phyloP scores from a whole-genome alignment of 306 rosid genomes.

The Cotoneaster glaucophyllus region DNA sequence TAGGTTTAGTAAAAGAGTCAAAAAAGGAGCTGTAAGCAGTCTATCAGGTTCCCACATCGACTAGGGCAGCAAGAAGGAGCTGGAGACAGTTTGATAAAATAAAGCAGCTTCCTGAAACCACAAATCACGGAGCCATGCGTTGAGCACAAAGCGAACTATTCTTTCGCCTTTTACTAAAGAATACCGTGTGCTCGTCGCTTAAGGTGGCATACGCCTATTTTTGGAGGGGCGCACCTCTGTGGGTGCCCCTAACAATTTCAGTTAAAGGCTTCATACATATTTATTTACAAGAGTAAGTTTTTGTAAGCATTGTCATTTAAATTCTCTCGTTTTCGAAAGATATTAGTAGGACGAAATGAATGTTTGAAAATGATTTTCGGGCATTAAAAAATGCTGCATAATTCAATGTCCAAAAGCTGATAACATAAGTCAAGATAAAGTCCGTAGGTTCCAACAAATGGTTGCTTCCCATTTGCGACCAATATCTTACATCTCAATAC shows the following conservation, averaged over 20 bases:
- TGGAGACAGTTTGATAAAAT: neutral
- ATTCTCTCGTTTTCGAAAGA: too few relatives aligned
- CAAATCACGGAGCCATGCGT: conserved; percentile 23
- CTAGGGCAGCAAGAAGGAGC: neutral
- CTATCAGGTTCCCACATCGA: neutral
- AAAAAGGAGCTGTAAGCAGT: neutral
- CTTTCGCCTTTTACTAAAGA: conserved; percentile 77
- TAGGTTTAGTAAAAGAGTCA: too few relatives aligned
- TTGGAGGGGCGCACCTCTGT: neutral
- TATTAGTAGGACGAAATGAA: too few relatives aligned
- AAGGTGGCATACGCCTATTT: neutral
- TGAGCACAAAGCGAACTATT: conserved; percentile 51
- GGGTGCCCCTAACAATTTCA: neutral
- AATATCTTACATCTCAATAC: conserved; percentile 1
- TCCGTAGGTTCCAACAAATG: conserved; percentile 14
- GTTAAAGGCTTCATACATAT: rapidly evolving
- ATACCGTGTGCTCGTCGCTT: conserved; percentile 36
- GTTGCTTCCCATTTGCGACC: conserved; percentile 11
- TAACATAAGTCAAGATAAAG: conserved; percentile 13
- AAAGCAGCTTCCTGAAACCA: rapidly evolving
- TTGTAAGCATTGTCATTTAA: too few relatives aligned
- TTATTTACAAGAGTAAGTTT: too few relatives aligned
- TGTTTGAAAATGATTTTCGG: too few relatives aligned
- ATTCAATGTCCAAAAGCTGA: conserved; percentile 1
- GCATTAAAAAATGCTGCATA: neutral